Percentiles rank a stretch among this genome's conserved stretches.
Evolutionary conservation across 108 stramenopile genomes (phyloP).

Genomic region (Fistulifera pelliculosa): DNA sequence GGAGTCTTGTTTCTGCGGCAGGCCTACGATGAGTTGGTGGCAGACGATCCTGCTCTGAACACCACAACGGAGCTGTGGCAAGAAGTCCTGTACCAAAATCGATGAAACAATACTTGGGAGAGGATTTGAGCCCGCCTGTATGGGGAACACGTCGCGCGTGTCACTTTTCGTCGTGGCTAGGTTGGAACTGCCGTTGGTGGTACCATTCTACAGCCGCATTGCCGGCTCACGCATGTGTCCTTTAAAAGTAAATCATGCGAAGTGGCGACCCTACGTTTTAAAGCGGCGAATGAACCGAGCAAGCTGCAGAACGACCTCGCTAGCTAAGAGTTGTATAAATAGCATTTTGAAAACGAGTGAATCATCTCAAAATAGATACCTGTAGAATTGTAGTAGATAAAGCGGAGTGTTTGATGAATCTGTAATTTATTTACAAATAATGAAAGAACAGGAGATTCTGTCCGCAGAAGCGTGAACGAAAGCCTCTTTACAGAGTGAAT

Average conservation of each 20-base stretch:
- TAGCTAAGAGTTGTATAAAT: no score
- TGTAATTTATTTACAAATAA: no score
- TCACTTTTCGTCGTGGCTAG: constrained; percentile 55
- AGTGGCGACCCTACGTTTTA: no score
- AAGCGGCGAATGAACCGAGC: no score
- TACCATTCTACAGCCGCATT: constrained; percentile 66
- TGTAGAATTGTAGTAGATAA: no score
- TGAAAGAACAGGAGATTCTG: no score
- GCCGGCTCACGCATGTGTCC: constrained; percentile 72
- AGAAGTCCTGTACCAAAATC: constrained; percentile 43
- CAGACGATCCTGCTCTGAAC: background rate
- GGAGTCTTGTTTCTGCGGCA: constrained; percentile 60
- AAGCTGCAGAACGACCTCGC: no score
- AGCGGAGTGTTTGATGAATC: no score
- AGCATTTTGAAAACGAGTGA: no score
- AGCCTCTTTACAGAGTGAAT: no score
- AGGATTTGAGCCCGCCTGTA: constrained; percentile 11
- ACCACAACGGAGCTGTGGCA: constrained; percentile 44
- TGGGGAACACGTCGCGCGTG: constrained; percentile 66
- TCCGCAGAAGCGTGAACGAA: no score
- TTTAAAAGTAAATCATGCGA: background rate
- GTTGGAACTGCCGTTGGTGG: background rate
- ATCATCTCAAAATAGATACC: no score
- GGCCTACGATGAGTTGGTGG: constrained; percentile 56
- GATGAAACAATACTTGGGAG: constrained; percentile 14